Base-by-base conservation (phyloP, 1,284 basidiomycete species). In the Austropuccinia psidii region DNA sequence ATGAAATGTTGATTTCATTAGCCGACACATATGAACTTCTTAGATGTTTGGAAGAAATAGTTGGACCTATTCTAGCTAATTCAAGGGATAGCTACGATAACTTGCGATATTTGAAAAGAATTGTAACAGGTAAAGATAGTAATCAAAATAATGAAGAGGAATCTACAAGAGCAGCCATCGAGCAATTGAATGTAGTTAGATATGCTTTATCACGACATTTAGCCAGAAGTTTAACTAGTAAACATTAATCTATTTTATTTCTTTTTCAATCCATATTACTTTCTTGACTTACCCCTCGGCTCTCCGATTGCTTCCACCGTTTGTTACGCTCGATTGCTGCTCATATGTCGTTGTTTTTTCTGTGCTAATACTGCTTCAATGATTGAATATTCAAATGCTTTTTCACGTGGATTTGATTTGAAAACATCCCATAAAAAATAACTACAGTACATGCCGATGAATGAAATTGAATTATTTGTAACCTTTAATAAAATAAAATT, bases 1-100 rank as follows among this genome's bases (percentile, higher is more conserved):
- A 73, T 21, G 39, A 65, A n/a, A 58, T 65, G 52, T 73, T 73
- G 19, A 61, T 73, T 19, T 54, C 49, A 29, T n/a, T 73, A 21
- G 19, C 50, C 4, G 72, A 73, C 39, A 73, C 61, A 7, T 66
- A 57, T 50, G 72, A 73, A 50, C 24, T 73, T 47, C 41, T 73
- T 27, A 65, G 72, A 35, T 73, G 72, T 50, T 58, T 73, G 35
- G 72, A 73, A 49, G 72, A 62, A 29, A 73, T 73, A 33, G 52
- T 50, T 17, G 66, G 54, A 24, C 60, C 60, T 24, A 62, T 54
- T 52, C 11, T 54, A 52, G 31, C 27, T 17, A 64, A 29, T 39
- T 43, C 52, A 50, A 37, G 37, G 19, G 50, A 57, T 49, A 58
- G 21, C n/a, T 43, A 62, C 31, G 72, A 65, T 58, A 43, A 66